Evolutionary conservation across 1,284 basidiomycete species (phyloP).

Genomic region (Boletus sp.): DNA sequence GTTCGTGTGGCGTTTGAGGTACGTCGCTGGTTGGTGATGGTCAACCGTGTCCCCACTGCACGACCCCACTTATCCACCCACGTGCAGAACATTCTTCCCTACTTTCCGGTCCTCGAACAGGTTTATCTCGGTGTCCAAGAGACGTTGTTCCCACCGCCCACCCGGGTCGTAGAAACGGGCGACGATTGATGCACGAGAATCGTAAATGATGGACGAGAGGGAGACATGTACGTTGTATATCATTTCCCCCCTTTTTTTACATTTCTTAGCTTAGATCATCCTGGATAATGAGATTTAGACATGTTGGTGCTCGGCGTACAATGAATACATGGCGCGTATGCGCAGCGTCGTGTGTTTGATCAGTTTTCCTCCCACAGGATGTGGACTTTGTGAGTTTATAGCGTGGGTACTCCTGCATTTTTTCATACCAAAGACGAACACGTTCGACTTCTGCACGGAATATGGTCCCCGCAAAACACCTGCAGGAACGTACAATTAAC

Average conservation of each 20-base stretch:
- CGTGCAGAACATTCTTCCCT: conserved; percentile 58
- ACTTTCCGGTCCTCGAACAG: conserved; percentile 54
- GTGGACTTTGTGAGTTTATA: not conserved
- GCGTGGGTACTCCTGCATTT: too few species aligned
- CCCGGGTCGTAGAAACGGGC: not conserved
- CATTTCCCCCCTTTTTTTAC: too few species aligned
- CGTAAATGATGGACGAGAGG: not conserved
- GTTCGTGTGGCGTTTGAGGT: conserved; percentile 56
- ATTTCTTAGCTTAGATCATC: not conserved
- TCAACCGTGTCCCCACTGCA: not conserved
- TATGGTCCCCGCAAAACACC: too few species aligned
- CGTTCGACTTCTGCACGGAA: too few species aligned
- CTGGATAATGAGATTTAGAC: too few species aligned
- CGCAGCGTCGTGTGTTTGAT: not conserved
- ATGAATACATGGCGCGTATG: not conserved
- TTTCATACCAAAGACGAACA: too few species aligned
- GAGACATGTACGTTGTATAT: not conserved
- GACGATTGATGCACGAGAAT: not conserved
- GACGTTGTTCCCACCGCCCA: conserved; percentile 22
- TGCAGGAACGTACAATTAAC: too few species aligned
- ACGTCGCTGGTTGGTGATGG: conserved; percentile 7
- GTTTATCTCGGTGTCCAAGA: conserved; percentile 58
- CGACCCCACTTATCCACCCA: conserved; percentile 24
- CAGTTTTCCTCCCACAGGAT: not conserved
- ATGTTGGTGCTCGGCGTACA: too few species aligned